A percentile compares a stretch with the other conserved stretches of the same genome.
These are phyloP conservation scores for Phoenix dactylifera DNA, from an alignment of 176 grass and related monocot species.

Conservation along the genomic window DNA sequence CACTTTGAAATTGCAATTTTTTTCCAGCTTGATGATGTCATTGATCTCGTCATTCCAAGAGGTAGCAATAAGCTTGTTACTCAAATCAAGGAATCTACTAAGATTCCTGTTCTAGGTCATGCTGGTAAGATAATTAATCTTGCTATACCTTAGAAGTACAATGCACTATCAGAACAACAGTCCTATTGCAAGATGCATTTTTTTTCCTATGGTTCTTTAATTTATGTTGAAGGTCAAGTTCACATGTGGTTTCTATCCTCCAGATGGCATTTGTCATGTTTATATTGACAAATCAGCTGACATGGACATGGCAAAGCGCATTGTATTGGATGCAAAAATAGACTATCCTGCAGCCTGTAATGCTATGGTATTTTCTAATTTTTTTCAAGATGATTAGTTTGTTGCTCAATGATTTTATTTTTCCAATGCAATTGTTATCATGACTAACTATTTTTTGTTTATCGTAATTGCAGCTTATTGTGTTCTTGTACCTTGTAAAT, in stretches of 20 bases:
- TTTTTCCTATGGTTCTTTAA: too few species aligned
- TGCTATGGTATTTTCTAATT: conserved; percentile 55
- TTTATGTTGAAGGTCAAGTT: conserved; percentile 8
- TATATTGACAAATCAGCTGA: conserved; percentile 96
- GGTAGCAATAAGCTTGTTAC: conserved; percentile 91
- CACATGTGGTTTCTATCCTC: conserved; percentile 6
- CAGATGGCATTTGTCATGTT: conserved; percentile 98
- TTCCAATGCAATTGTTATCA: neutral
- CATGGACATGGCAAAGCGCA: conserved; percentile 75
- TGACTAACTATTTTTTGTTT: neutral
- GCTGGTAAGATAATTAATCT: conserved; percentile 39
- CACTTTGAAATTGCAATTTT: neutral
- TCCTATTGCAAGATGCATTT: too few species aligned
- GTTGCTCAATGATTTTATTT: too few species aligned
- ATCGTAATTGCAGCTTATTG: too few species aligned
- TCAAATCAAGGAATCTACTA: conserved; percentile 91
- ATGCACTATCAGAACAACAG: too few species aligned
- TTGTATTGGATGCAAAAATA: conserved; percentile 81
- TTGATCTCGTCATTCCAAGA: conserved; percentile 99
- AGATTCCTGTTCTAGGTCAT: conserved; percentile 97
- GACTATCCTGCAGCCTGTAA: conserved; percentile 98
- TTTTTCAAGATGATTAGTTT: neutral
- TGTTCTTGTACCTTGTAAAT: too few species aligned
- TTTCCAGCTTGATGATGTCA: conserved; percentile 94
- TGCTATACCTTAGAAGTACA: too few species aligned